These are phyloP conservation scores for Posidonia australis DNA, from an alignment of 106 monocot genomes.

Conservation along the genomic window DNA sequence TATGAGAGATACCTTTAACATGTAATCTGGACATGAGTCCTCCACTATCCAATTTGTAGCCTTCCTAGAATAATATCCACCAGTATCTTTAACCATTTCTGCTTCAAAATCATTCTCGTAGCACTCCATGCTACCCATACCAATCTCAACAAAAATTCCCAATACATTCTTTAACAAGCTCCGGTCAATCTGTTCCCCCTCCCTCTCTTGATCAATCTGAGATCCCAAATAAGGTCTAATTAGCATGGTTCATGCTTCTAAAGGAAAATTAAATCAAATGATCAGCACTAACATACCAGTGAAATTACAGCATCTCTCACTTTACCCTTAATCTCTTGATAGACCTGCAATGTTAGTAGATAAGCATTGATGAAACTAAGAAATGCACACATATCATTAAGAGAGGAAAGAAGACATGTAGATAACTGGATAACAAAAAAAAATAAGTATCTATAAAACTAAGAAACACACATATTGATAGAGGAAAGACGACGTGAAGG, in stretches of 20 bases:
- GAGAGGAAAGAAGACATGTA: background rate
- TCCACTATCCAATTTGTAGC: constrained; percentile 37
- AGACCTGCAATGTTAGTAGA: constrained; percentile 28
- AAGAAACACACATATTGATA: too few relatives aligned
- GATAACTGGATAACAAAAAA: background rate
- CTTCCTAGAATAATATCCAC: constrained; percentile 30
- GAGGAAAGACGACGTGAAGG: too few relatives aligned
- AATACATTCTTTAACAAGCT: constrained; percentile 56
- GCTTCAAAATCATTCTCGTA: constrained; percentile 36
- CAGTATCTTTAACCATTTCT: constrained; percentile 26
- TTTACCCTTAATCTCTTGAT: constrained; percentile 45
- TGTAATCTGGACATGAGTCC: constrained; percentile 41
- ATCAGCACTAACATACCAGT: constrained; percentile 25
- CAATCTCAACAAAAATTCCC: constrained; percentile 72
- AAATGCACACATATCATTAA: background rate
- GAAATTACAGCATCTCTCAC: constrained; percentile 61
- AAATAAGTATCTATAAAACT: background rate
- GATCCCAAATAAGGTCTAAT: background rate
- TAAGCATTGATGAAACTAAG: background rate
- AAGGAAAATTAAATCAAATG: background rate
- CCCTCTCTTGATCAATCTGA: constrained; percentile 70
- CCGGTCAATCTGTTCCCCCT: constrained; percentile 67
- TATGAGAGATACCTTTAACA: constrained; percentile 21
- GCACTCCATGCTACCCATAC: constrained; percentile 28
- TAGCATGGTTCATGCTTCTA: constrained; percentile 1